These are phyloP conservation scores for Zymoseptoria tritici DNA, from an alignment of 2,329 filamentous ascomycete species.

Conservation along the genomic window DNA sequence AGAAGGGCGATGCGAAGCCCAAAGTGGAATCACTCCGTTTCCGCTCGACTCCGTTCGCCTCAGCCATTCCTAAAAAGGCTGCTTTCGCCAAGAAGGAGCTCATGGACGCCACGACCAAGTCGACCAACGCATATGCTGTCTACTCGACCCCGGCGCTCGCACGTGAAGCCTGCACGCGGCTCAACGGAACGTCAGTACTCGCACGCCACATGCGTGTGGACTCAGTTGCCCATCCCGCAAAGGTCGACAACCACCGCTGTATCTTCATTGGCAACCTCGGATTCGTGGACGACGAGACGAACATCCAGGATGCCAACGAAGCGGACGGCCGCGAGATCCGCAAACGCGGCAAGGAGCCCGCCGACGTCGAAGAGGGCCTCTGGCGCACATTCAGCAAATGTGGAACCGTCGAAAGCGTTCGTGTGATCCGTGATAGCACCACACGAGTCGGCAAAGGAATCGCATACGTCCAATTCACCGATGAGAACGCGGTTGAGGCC, in stretches of 20 bases:
- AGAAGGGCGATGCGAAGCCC: conserved; percentile 46
- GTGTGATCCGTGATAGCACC: conserved; percentile 79
- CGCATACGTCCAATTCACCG: conserved; percentile 92
- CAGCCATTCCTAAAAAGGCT: conserved; percentile 82
- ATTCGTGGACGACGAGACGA: conserved; percentile 86
- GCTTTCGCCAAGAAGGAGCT: conserved; percentile 85
- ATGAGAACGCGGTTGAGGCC: conserved; percentile 82
- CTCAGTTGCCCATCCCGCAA: conserved; percentile 77
- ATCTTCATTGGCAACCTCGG: conserved; percentile 95
- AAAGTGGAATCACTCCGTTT: conserved; percentile 89
- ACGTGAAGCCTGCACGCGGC: conserved; percentile 62
- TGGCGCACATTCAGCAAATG: conserved; percentile 73
- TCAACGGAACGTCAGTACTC: conserved; percentile 80
- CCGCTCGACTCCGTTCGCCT: conserved; percentile 81
- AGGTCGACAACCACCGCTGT: conserved; percentile 77
- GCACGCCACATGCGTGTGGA: conserved; percentile 87
- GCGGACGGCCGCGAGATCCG: conserved; percentile 53
- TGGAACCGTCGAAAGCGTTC: conserved; percentile 85
- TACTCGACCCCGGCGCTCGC: conserved; percentile 71
- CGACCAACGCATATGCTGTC: conserved; percentile 89
- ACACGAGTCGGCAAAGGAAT: conserved; percentile 95
- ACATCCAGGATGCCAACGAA: conserved; percentile 53
- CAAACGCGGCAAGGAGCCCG: conserved; percentile 64
- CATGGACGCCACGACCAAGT: conserved; percentile 85
- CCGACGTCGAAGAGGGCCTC: conserved; percentile 86